A percentile compares a stretch with the other conserved stretches of the same genome.
Evolutionary conservation across 2,329 filamentous ascomycete genomes (phyloP).

Genomic region (Aspergillus tamarii): DNA sequence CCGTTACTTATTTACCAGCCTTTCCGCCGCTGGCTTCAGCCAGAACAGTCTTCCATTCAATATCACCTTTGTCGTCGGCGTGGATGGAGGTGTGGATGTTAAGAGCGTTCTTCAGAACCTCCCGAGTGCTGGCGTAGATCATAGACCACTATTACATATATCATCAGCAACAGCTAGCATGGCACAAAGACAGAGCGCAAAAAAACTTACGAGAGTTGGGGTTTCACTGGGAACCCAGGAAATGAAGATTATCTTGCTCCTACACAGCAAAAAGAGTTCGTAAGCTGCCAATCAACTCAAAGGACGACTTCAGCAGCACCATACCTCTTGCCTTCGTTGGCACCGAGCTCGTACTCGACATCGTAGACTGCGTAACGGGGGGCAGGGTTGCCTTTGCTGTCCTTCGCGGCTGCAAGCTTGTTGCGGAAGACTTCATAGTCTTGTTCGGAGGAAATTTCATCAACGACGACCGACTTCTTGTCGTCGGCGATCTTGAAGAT

Average conservation of each 20-base stretch:
- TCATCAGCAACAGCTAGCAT: slow-evolving; percentile 20
- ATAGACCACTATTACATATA: slow-evolving; percentile 45
- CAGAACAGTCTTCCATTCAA: slow-evolving; percentile 47
- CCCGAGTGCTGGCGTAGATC: slow-evolving; percentile 55
- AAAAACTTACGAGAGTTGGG: slow-evolving; percentile 43
- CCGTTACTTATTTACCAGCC: slow-evolving; percentile 40
- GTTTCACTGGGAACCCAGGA: slow-evolving; percentile 49
- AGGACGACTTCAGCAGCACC: slow-evolving; percentile 11
- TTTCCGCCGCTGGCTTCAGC: slow-evolving; percentile 46
- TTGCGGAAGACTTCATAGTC: slow-evolving; percentile 54
- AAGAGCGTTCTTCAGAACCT: slow-evolving; percentile 53
- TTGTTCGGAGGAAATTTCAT: slow-evolving; percentile 47
- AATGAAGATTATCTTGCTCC: slow-evolving; percentile 57
- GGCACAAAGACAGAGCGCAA: background rate
- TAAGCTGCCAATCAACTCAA: slow-evolving; percentile 19
- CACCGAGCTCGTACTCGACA: slow-evolving; percentile 52
- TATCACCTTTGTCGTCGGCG: slow-evolving; percentile 46
- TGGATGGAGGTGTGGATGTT: slow-evolving; percentile 47
- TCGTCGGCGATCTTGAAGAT: slow-evolving; percentile 57
- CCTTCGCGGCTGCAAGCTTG: slow-evolving; percentile 48
- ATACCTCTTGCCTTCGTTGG: slow-evolving; percentile 53
- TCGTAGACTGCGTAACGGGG: slow-evolving; percentile 56
- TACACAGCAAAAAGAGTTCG: slow-evolving; percentile 24
- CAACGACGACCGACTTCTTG: slow-evolving; percentile 54
- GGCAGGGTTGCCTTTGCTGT: slow-evolving; percentile 46